phyloP scores from a whole-genome alignment of 1,284 basidiomycete genomes.

The Cystobasidium slooffiae region DNA sequence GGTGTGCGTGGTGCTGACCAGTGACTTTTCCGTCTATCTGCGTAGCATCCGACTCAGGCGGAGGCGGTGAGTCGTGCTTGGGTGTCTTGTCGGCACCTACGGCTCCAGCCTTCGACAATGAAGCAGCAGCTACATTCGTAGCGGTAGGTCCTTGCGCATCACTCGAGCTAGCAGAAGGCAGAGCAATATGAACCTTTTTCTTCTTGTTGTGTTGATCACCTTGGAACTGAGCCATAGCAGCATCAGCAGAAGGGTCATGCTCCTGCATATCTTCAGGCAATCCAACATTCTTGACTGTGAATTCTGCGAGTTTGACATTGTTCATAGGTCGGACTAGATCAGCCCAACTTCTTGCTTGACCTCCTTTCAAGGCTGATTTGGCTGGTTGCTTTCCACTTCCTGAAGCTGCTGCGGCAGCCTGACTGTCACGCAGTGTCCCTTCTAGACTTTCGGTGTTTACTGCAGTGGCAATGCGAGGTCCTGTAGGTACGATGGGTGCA shows the following conservation, averaged over 20 bases:
- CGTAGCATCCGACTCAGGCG: not conserved
- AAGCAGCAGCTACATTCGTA: not conserved
- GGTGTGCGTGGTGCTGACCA: not conserved
- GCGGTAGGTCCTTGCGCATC: constrained; percentile 4
- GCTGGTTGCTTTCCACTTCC: constrained; percentile 30
- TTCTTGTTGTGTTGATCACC: constrained; percentile 21
- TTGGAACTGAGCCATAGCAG: constrained; percentile 20
- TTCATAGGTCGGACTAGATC: constrained; percentile 44
- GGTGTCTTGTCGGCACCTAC: constrained; percentile 25
- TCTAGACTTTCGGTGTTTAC: constrained; percentile 28
- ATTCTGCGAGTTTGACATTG: constrained; percentile 30
- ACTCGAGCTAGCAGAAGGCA: constrained; percentile 9
- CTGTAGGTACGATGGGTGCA: constrained; percentile 30
- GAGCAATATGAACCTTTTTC: constrained; percentile 38
- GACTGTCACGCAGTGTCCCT: constrained; percentile 1
- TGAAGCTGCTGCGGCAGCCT: not conserved
- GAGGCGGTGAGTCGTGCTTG: constrained; percentile 32
- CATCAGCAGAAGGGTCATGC: constrained; percentile 25
- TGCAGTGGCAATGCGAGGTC: constrained; percentile 1
- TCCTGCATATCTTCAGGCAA: constrained; percentile 27
- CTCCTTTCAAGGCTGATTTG: constrained; percentile 43
- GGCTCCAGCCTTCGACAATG: constrained; percentile 15
- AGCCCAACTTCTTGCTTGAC: constrained; percentile 43
- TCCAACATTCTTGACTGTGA: constrained; percentile 37
- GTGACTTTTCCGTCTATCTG: not conserved